Conservation (phyloP, 257 asterid genomes). For the Scutellaria barbata region DNA sequence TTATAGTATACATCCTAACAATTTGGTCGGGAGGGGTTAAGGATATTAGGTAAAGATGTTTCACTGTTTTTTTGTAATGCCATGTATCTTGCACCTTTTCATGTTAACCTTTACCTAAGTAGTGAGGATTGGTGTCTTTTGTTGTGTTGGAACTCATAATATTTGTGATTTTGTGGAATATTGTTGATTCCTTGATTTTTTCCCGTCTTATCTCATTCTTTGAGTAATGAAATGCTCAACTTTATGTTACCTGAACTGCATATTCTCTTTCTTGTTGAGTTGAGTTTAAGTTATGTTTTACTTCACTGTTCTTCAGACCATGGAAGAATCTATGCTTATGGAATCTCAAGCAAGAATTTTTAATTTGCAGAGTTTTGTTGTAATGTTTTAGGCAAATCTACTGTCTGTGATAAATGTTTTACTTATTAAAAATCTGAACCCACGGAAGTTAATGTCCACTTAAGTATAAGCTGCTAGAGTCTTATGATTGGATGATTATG, state of each 20-base stretch:
- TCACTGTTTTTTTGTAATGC: too few species aligned
- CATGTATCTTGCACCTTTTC: slow-evolving; percentile 25
- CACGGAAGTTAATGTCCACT: too few species aligned
- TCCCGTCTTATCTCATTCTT: slow-evolving; percentile 23
- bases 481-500: not conserved
- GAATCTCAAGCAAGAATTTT: not conserved
- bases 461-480: not conserved
- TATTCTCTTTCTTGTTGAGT: not conserved
- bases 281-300: not conserved
- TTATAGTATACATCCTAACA: too few species aligned
- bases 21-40: too few species aligned
- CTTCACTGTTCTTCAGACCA: not conserved
- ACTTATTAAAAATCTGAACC: too few species aligned
- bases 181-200: slow-evolving; percentile 21
- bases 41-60: too few species aligned
- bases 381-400: too few species aligned
- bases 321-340: not conserved
- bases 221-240: slow-evolving; percentile 21
- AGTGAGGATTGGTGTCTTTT: slow-evolving; percentile 35
- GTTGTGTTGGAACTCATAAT: slow-evolving; percentile 23
- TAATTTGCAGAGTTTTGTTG: too few species aligned
- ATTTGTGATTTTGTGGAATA: slow-evolving; percentile 27
- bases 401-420: too few species aligned
- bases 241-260: not conserved
- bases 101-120: slow-evolving; percentile 21